phyloP scores from a whole-genome alignment of 192 early-diverging fungal species.

The Funneliformis mosseae region DNA sequence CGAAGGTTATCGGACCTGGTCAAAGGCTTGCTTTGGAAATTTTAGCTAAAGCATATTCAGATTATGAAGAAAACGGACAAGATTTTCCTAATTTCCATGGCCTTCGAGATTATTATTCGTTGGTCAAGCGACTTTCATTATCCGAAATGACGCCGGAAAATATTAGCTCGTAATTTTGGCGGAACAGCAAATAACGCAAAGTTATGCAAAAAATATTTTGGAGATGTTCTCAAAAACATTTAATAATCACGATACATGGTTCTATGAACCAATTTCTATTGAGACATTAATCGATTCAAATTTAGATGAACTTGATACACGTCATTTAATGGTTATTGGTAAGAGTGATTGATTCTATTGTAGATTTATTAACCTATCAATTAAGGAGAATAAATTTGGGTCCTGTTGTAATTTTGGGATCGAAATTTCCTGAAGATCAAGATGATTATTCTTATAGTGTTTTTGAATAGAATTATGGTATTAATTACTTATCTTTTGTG shows the following conservation, averaged over 20 bases:
- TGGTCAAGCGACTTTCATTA: not conserved
- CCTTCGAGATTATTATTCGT: not conserved
- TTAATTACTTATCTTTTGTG: not conserved
- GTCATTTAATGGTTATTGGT: slow-evolving; percentile 33
- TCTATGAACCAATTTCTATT: slow-evolving; percentile 1
- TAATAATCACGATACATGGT: not conserved
- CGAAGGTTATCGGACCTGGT: not conserved
- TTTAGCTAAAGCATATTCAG: not conserved
- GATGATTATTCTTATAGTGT: slow-evolving; percentile 17
- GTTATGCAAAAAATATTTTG: slow-evolving; percentile 13
- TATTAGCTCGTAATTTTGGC: slow-evolving; percentile 33
- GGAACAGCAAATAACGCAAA: slow-evolving; percentile 11
- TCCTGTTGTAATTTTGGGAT: slow-evolving; percentile 28
- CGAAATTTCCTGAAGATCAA: slow-evolving; percentile 28
- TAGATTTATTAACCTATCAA: slow-evolving; percentile 15
- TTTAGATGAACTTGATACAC: slow-evolving; percentile 4
- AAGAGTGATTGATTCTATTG: slow-evolving; percentile 24
- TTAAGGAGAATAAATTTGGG: not conserved
- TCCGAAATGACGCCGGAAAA: not conserved
- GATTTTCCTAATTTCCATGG: slow-evolving; percentile 29
- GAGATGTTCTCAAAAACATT: not conserved
- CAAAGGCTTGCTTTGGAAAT: not conserved
- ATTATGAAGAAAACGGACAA: slow-evolving; percentile 2
- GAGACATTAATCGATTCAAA: slow-evolving; percentile 17
- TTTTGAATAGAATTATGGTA: slow-evolving; percentile 31